phyloP scores from a whole-genome alignment of 1,139 yeast genomes.

The Pichia sp. region DNA sequence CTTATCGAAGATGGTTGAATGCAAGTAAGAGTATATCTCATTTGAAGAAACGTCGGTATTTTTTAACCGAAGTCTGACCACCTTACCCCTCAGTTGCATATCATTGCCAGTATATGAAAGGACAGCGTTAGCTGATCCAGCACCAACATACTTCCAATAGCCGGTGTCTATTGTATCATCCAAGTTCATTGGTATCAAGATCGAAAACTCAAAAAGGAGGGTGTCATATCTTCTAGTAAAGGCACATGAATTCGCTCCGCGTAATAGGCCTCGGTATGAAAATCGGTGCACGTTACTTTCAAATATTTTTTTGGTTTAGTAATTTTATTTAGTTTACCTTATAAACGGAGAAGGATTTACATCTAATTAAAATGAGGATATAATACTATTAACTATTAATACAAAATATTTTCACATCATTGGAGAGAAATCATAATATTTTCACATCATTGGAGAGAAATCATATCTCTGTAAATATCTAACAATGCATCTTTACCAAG shows the following conservation, averaged over 20 bases:
- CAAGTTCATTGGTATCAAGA: not conserved
- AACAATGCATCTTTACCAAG: conserved; percentile 55
- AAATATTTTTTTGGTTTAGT: no score
- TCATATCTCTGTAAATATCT: conserved; percentile 68
- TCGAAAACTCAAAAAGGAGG: no score
- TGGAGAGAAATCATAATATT: no score
- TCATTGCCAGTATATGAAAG: conserved; percentile 22
- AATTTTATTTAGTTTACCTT: no score
- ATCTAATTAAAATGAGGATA: no score
- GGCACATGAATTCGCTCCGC: no score
- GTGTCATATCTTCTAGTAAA: no score
- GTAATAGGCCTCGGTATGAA: no score
- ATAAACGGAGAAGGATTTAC: no score
- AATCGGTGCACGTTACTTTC: no score
- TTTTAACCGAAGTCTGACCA: conserved; percentile 25
- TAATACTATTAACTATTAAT: not conserved
- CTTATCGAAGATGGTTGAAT: conserved; percentile 10
- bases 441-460: no score
- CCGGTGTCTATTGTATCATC: not conserved
- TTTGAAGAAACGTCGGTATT: conserved; percentile 15
- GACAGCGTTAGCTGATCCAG: conserved; percentile 32
- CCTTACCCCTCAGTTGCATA: conserved; percentile 16
- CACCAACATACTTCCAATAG: conserved; percentile 24
- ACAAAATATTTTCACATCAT: no score
- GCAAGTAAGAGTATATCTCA: conserved; percentile 23